Evolutionary conservation across 495 filamentous ascomycete species (phyloP), one percentile per base, ranked within the genome.

Genomic region (Hyaloscypha hepaticicola): DNA sequence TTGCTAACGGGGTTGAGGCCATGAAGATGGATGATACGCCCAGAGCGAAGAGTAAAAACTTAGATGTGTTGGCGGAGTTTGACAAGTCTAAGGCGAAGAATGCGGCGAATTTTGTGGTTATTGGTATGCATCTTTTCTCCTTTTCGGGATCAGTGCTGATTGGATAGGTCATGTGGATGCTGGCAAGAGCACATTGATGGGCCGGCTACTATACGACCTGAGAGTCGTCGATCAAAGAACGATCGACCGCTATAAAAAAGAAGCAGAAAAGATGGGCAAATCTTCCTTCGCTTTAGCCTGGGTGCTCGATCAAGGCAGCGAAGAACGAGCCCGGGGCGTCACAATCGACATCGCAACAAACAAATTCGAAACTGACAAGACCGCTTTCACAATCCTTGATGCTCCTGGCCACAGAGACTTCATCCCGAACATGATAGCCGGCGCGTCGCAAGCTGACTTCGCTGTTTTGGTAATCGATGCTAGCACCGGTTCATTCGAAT

Each of bases 381-480:
- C 92, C 0, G 82, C 81, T 19, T 99, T 97, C 72, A 98, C 94
- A 9, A 98, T 99, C 55, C 82, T 99, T 3, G 95, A 99, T 75
- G 91, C 95, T 1, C 95, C 95, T 2, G 95, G 95, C 0, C 95
- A 99, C 76, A 82, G 86, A 67, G 96, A 99, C 70, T 99, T 98
- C 73, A 91, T 98, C 48, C 95, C 95, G 2, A 98, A 97, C 74
- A 99, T 99, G 95, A 97, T 99, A 72, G 96, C 93, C 3, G 95
- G 95, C 0, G 93, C 93, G 26, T 92, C 89, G 48, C 94, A 97
- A 75, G 95, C 95, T 2, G 96, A 99, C 74, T 97, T 98, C 73
- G 96, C 94, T 0, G 89, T 99, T 9, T 80, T 99, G 5, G 95
- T 99, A 34, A 90, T 99, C 58, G 95, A 99, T 74, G 88, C 95